Conservation (phyloP, 1,284 basidiomycete genomes). For the Moniliophthora roreri region DNA sequence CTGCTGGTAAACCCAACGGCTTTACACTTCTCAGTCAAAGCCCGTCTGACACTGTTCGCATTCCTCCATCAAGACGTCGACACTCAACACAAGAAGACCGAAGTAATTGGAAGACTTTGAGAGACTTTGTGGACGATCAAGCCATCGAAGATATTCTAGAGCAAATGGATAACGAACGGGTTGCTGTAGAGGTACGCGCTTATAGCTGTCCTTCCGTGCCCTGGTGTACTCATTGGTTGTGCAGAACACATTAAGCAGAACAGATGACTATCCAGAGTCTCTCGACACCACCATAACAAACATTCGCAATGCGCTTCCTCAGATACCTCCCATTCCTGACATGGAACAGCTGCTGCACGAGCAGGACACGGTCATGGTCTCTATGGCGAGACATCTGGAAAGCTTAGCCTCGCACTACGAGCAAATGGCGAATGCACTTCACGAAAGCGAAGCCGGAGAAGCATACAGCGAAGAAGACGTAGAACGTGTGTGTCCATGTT, state of each 20-base stretch:
- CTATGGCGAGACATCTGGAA: conserved; percentile 74
- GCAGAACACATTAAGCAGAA: conserved; percentile 60
- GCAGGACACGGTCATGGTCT: conserved; percentile 56
- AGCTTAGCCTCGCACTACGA: conserved; percentile 71
- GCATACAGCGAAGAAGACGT: conserved; percentile 66
- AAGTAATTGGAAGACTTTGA: conserved; percentile 71
- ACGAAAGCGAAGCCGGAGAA: conserved; percentile 66
- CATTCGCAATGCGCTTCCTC: conserved; percentile 54
- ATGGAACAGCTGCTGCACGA: conserved; percentile 49
- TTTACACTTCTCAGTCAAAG: conserved; percentile 29
- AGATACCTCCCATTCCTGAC: conserved; percentile 33
- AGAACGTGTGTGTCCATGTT: conserved; percentile 43
- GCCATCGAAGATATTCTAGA: conserved; percentile 69
- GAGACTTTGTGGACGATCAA: conserved; percentile 80
- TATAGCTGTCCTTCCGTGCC: not conserved
- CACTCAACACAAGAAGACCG: conserved; percentile 43
- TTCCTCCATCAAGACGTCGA: conserved; percentile 18
- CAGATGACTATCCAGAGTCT: conserved; percentile 65
- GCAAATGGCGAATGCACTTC: conserved; percentile 66
- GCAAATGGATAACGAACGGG: conserved; percentile 55
- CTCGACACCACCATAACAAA: conserved; percentile 52
- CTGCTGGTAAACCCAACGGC: conserved; percentile 14
- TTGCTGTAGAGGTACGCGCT: conserved; percentile 62
- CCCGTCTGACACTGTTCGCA: conserved; percentile 48
- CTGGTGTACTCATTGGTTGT: not conserved